Percentiles rank a stretch among this genome's conserved stretches.
Conservation (phyloP, 225 moss, liverwort and hornwort species). For the Thuidium tamariscinum region DNA sequence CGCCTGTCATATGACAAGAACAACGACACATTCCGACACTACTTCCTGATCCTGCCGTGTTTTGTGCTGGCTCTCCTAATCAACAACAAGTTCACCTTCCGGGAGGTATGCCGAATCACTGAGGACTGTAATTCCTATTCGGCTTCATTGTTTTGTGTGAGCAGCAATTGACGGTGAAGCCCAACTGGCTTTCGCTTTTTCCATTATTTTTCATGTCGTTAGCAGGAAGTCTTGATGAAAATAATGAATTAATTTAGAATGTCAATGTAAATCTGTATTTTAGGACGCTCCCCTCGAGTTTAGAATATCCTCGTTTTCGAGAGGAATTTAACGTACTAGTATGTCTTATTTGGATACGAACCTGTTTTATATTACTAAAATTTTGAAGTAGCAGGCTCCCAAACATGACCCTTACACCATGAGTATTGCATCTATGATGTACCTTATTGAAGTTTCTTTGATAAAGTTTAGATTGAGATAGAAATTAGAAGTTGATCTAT, state of each 20-base stretch:
- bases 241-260: background rate
- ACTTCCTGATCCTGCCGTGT: slow-evolving; percentile 72
- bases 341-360: background rate
- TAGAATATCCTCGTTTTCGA: background rate
- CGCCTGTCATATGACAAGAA: slow-evolving; percentile 68
- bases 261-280: background rate
- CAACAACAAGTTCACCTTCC: slow-evolving; percentile 68
- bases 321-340: no score
- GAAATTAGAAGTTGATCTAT: background rate
- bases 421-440: background rate
- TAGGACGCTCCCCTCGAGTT: background rate
- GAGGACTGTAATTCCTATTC: background rate
- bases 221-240: background rate
- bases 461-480: background rate
- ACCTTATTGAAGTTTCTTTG: background rate
- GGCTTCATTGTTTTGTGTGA: background rate
- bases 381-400: background rate
- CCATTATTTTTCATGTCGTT: background rate
- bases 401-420: background rate
- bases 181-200: background rate
- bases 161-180: background rate
- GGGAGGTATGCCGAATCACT: slow-evolving; percentile 44
- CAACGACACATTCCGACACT: slow-evolving; percentile 79
- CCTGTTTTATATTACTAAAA: no score
- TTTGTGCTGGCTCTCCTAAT: slow-evolving; percentile 61